Conservation (phyloP, 176 grass and related monocot genomes). For the Juncus inflexus region DNA sequence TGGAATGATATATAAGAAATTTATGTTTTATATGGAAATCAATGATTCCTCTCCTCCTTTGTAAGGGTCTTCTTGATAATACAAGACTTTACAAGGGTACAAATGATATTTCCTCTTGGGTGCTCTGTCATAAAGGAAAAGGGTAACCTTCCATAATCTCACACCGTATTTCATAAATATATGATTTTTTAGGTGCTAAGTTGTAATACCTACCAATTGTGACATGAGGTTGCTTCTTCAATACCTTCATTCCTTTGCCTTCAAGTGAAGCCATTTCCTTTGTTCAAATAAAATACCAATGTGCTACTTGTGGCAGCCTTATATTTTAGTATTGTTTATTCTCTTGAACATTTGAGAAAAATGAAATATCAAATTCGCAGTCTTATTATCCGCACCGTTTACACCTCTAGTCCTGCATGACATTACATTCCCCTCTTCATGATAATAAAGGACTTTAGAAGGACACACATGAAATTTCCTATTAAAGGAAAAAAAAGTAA, state of each 20-base stretch:
- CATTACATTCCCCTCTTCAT: too few species aligned
- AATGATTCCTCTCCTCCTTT: too few species aligned
- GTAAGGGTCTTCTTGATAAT: too few species aligned
- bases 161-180: constrained; percentile 15
- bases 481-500: neutral
- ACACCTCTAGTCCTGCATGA: too few species aligned
- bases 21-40: too few species aligned
- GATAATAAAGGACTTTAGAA: too few species aligned
- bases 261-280: constrained; percentile 16
- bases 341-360: neutral
- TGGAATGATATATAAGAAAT: too few species aligned
- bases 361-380: neutral
- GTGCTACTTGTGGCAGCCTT: neutral
- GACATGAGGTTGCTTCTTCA: constrained; percentile 11
- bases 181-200: constrained; percentile 18
- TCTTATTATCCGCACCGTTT: too few species aligned
- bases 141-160: constrained; percentile 18
- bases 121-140: neutral
- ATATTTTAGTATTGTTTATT: neutral
- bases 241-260: neutral
- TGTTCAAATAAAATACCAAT: constrained; percentile 8
- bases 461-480: too few species aligned
- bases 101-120: too few species aligned
- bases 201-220: too few species aligned
- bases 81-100: too few species aligned